These are phyloP conservation scores for Nakazawaea pomicola DNA, from an alignment of 805 yeast species.

Conservation along the genomic window DNA sequence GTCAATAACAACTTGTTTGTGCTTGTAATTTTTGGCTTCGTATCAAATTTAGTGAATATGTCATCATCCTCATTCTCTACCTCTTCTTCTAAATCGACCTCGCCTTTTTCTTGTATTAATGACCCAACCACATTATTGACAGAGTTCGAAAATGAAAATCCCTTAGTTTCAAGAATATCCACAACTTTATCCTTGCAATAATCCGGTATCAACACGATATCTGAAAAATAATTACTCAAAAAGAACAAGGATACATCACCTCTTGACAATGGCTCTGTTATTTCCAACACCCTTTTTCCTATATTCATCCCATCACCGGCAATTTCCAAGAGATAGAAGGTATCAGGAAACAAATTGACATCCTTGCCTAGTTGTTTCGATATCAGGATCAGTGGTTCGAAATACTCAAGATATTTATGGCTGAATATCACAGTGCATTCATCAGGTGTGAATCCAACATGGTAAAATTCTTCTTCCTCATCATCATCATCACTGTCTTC, in stretches of 20 bases:
- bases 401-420: slow-evolving; percentile 30
- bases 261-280: slow-evolving; percentile 54
- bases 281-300: slow-evolving; percentile 47
- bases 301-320: slow-evolving; percentile 55
- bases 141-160: slow-evolving; percentile 39
- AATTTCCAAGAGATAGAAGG: slow-evolving; percentile 50
- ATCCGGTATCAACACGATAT: slow-evolving; percentile 55
- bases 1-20: slow-evolving; percentile 42
- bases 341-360: slow-evolving; percentile 35
- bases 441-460: slow-evolving; percentile 56
- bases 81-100: too few relatives aligned
- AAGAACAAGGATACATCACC: slow-evolving; percentile 57
- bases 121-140: slow-evolving; percentile 26
- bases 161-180: slow-evolving; percentile 34
- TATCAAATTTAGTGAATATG: slow-evolving; percentile 27
- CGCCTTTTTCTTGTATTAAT: not conserved
- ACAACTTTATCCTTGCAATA: slow-evolving; percentile 39
- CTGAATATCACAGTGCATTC: slow-evolving; percentile 60
- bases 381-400: slow-evolving; percentile 33
- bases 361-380: slow-evolving; percentile 30
- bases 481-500: slow-evolving; percentile 19
- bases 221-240: slow-evolving; percentile 58
- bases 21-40: slow-evolving; percentile 40
- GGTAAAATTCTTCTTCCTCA: slow-evolving; percentile 46
- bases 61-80: slow-evolving; percentile 15